phyloP scores from a whole-genome alignment of 2,329 filamentous ascomycete species.

The Elsinoe necatrix region DNA sequence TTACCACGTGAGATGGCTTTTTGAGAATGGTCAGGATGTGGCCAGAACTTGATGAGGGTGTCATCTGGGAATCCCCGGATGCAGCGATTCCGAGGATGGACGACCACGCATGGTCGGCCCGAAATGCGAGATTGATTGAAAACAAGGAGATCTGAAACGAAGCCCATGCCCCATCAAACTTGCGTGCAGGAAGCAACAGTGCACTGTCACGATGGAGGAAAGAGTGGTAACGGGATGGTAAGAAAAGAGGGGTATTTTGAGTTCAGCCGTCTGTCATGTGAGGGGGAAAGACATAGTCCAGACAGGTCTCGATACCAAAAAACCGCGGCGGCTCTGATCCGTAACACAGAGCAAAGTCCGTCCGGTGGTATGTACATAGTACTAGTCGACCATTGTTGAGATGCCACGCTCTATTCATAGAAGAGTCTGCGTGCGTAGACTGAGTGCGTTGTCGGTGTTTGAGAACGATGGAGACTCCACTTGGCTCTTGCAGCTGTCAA shows the following conservation, averaged over 20 bases:
- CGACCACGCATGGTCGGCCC: neutral
- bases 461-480: neutral
- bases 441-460: neutral
- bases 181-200: neutral
- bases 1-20: slow-evolving; percentile 2
- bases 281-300: neutral
- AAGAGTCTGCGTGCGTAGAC: neutral
- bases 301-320: neutral
- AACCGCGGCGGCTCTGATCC: neutral
- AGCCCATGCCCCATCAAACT: neutral
- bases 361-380: neutral
- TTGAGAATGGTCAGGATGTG: neutral
- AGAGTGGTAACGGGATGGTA: neutral
- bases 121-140: slow-evolving; percentile 1
- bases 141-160: slow-evolving; percentile 5
- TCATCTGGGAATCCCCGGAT: neutral
- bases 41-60: neutral
- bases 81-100: neutral
- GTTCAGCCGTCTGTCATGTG: neutral
- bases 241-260: neutral
- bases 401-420: slow-evolving; percentile 1
- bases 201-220: neutral
- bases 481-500: neutral
- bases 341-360: neutral
- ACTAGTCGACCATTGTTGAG: neutral